A percentile compares a stretch with the other conserved stretches of the same genome.
These are phyloP conservation scores for Solanum virginianum DNA, from an alignment of 257 asterid genomes.

Conservation along the genomic window DNA sequence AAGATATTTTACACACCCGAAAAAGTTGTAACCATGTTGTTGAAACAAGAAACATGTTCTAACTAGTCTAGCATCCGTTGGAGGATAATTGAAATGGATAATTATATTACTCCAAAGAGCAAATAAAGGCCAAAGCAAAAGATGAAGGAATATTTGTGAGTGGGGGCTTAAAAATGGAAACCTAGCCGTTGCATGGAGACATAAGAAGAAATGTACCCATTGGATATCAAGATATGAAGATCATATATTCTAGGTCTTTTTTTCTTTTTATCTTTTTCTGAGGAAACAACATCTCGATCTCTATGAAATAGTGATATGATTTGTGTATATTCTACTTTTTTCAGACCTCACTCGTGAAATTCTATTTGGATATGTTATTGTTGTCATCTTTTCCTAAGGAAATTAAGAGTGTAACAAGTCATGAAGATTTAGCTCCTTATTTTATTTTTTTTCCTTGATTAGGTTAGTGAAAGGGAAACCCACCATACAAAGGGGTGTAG, in stretches of 20 bases:
- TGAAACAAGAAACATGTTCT: neutral
- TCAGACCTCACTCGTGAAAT: no score
- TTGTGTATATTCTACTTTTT: no score
- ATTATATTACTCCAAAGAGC: neutral
- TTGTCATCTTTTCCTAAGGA: neutral
- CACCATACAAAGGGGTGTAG: conserved; percentile 23
- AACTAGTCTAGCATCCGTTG: neutral
- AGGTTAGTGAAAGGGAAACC: conserved; percentile 54
- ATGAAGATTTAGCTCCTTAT: neutral
- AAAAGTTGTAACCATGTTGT: conserved; percentile 1
- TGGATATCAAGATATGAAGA: conserved; percentile 10
- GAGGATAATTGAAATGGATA: neutral
- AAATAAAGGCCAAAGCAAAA: neutral
- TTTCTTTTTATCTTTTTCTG: neutral
- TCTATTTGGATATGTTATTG: no score
- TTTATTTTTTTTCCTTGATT: neutral
- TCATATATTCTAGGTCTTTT: neutral
- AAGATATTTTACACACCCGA: neutral
- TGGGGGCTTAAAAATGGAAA: neutral
- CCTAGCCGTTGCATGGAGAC: conserved; percentile 12
- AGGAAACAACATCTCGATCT: neutral
- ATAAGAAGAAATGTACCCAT: conserved; percentile 2
- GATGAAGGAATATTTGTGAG: neutral
- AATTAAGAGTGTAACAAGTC: neutral
- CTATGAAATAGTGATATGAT: no score